phyloP scores from a whole-genome alignment of 164 flowering plant genomes.

The Umbellularia californica region DNA sequence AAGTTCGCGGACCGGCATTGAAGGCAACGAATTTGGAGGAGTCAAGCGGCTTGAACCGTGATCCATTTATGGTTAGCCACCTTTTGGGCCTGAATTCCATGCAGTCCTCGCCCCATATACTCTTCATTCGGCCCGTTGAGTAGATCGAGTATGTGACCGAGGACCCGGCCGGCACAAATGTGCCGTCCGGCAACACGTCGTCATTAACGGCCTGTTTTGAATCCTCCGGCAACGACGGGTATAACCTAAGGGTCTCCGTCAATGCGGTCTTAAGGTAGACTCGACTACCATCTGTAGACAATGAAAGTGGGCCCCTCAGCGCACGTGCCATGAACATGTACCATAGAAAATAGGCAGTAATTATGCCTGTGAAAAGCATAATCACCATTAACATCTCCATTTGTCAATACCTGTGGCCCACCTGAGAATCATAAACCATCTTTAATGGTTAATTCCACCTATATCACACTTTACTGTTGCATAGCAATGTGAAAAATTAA shows the following conservation, averaged over 20 bases:
- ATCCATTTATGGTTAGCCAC: constrained; percentile 44
- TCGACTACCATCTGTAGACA: no score
- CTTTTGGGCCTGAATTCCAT: constrained; percentile 57
- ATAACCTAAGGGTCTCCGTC: constrained; percentile 57
- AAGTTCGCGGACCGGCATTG: constrained; percentile 87
- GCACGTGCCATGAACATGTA: constrained; percentile 32
- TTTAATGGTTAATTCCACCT: no score
- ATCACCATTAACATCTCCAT: constrained; percentile 39
- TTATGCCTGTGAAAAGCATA: constrained; percentile 16
- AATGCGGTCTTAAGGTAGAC: constrained; percentile 58
- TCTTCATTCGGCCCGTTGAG: constrained; percentile 52
- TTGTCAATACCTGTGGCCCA: neutral
- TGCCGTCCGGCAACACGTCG: constrained; percentile 56
- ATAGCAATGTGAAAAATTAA: no score
- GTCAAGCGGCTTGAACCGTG: constrained; percentile 30
- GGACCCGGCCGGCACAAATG: constrained; percentile 63
- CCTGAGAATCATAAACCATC: neutral
- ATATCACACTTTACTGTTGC: no score
- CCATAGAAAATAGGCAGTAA: constrained; percentile 47
- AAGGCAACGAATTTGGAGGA: constrained; percentile 63
- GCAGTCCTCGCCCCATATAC: constrained; percentile 58
- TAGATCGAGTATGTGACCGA: constrained; percentile 61
- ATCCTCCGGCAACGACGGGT: constrained; percentile 70
- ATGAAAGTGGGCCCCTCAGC: constrained; percentile 49
- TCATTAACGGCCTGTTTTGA: constrained; percentile 55